Percentiles rank a stretch among this genome's conserved stretches.
Evolutionary conservation across 345 rosid species (phyloP).

Genomic region (Arabidopsis thaliana): DNA sequence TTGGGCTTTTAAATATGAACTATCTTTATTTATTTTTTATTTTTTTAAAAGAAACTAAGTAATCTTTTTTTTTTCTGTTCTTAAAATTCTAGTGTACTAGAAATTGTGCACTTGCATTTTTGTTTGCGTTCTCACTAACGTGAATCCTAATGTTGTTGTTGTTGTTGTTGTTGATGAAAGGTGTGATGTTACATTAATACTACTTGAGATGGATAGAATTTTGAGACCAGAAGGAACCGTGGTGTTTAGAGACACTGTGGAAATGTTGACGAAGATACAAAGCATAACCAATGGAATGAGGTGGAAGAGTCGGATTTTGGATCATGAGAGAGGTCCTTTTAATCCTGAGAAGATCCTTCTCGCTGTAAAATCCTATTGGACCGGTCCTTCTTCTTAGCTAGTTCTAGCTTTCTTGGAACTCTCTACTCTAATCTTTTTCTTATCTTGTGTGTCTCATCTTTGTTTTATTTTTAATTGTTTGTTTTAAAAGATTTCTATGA

Average conservation of each 20-base stretch:
- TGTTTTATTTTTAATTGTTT: neutral
- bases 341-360: constrained; percentile 93
- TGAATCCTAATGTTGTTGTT: constrained; percentile 13
- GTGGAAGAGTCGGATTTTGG: constrained; percentile 87
- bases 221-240: constrained; percentile 95
- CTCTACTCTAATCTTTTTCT: neutral
- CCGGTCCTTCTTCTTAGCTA: constrained; percentile 53
- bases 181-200: constrained; percentile 78
- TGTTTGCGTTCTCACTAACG: neutral
- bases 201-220: constrained; percentile 97
- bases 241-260: constrained; percentile 88
- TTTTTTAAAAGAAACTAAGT: neutral
- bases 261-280: constrained; percentile 77
- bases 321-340: constrained; percentile 97
- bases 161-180: constrained; percentile 49
- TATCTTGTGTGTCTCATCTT: constrained; percentile 1
- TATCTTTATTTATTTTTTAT: neutral
- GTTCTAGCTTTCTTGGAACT: constrained; percentile 22
- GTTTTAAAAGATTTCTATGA: constrained; percentile 6
- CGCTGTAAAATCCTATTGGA: constrained; percentile 91
- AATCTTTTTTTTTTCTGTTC: neutral
- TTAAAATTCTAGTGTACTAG: neutral
- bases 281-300: constrained; percentile 82
- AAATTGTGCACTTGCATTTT: neutral
- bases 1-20: neutral